These are phyloP conservation scores for Adansonia grandidieri DNA, from an alignment of 441 rosid species.

Conservation along the genomic window DNA sequence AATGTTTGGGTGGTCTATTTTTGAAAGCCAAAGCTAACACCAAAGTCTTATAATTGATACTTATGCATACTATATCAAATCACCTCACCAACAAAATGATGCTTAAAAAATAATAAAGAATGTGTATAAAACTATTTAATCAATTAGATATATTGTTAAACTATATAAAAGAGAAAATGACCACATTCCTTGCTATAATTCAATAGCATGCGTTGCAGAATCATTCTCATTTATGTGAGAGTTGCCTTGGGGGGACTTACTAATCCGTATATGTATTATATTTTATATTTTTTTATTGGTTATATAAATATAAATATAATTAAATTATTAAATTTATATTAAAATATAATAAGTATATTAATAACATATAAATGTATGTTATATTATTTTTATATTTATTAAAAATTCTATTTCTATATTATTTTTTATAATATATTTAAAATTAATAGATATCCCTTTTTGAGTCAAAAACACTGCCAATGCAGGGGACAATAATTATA, in stretches of 20 bases:
- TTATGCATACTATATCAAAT: too few species aligned
- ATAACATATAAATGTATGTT: too few species aligned
- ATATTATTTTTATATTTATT: too few species aligned
- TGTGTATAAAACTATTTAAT: too few species aligned
- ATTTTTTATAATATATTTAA: too few species aligned
- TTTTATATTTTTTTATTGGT: too few species aligned
- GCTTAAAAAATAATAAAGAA: too few species aligned
- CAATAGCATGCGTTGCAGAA: constrained; percentile 5
- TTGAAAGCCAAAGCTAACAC: not conserved
- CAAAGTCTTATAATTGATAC: constrained; percentile 3
- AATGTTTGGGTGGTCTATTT: not conserved
- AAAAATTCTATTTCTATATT: too few species aligned
- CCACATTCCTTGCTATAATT: not conserved
- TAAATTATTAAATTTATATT: too few species aligned
- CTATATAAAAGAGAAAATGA: not conserved
- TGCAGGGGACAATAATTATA: not conserved
- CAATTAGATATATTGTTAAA: not conserved
- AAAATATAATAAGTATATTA: not conserved
- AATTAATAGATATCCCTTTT: not conserved
- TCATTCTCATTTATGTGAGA: not conserved
- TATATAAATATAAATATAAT: too few species aligned
- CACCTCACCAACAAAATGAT: not conserved
- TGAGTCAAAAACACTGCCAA: not conserved
- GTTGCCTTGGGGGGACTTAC: not conserved
- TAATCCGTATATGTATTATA: too few species aligned